Conservation (phyloP, 768 basidiomycete genomes). For the Termitomyces sp. region DNA sequence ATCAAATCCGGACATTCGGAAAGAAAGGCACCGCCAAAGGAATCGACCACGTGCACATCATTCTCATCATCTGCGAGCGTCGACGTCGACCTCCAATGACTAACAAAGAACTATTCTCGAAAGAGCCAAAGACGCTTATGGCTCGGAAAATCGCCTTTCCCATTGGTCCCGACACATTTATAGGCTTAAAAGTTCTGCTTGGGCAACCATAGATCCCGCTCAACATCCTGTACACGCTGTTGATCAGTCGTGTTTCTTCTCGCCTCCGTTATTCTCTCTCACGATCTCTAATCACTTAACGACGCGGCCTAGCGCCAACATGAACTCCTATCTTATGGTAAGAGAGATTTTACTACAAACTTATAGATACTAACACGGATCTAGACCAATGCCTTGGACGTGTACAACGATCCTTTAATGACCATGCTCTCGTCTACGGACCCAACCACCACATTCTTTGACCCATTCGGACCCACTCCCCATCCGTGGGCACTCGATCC, state of each 20-base stretch:
- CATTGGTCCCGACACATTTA: slow-evolving; percentile 10
- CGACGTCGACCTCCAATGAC: too few relatives aligned
- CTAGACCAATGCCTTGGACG: slow-evolving; percentile 13
- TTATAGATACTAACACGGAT: background rate
- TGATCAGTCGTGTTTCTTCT: slow-evolving; percentile 18
- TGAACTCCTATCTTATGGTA: slow-evolving; percentile 18
- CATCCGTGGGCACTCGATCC: slow-evolving; percentile 12
- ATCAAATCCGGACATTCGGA: background rate
- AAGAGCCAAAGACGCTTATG: slow-evolving; percentile 17
- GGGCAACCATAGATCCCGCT: background rate
- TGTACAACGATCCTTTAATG: slow-evolving; percentile 14
- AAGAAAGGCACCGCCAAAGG: slow-evolving; percentile 6
- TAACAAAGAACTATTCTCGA: slow-evolving; percentile 7
- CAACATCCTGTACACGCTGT: slow-evolving; percentile 13
- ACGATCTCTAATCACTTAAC: slow-evolving; percentile 11
- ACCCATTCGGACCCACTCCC: slow-evolving; percentile 12
- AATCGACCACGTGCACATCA: slow-evolving; percentile 1
- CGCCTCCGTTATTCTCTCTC: background rate
- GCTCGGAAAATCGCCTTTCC: background rate
- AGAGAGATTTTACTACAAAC: background rate
- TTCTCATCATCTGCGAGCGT: background rate
- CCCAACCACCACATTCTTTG: slow-evolving; percentile 18
- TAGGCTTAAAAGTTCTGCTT: background rate
- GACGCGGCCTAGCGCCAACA: slow-evolving; percentile 16
- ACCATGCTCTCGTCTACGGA: slow-evolving; percentile 9